Evolutionary conservation across 108 stramenopile species (phyloP), one percentile per base, ranked within the genome.

Genomic region (Fistulifera solaris): DNA sequence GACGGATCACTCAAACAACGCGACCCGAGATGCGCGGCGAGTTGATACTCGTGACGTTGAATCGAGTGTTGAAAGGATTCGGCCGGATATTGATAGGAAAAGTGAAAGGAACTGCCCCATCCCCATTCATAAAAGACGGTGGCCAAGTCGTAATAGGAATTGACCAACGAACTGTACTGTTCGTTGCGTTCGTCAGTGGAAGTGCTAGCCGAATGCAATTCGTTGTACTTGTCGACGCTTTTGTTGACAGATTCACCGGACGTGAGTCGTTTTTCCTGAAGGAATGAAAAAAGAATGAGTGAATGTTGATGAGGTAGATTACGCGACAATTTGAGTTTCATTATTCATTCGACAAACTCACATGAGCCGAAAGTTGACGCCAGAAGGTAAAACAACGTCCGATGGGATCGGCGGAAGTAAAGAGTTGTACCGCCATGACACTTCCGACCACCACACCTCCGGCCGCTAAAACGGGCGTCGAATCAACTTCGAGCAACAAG

Each of bases 81-180:
- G 41, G 71, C 63, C 23, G 73, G 59, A 43, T 58, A 80, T 5
- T 93, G 87, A 43, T 85, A 83, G 23, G 83, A 84, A 59, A 95
- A 97, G 61, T 97, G 96, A 70, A 97, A 97, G 44, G 73, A 81
- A 45, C 55, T 41, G 17, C 80, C 87, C 96, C 96, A 97, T 17
- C 96, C 96, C 71, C 81, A 95, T 65, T 95, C 93, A 70, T 97
- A 97, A 68, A 97, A 95, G 65, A 93, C 77, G 2, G 96, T 95
- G 46, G 90, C 89, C 31, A 94, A 70, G 52, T 94, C 91, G 68
- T 96, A 96, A 68, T 94, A 96, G 42, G 76, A 72, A 60, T 73
- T 74, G 57, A 89, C 84, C 48, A 94, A 54, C 19, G 66, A 54
- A 31, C 79, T 73, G 83, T 94, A 94, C n/a, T 82, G 53, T 19